These are phyloP conservation scores for Acanthamoeba royreba DNA, from an alignment of 208 protist genomes.

Conservation along the genomic window DNA sequence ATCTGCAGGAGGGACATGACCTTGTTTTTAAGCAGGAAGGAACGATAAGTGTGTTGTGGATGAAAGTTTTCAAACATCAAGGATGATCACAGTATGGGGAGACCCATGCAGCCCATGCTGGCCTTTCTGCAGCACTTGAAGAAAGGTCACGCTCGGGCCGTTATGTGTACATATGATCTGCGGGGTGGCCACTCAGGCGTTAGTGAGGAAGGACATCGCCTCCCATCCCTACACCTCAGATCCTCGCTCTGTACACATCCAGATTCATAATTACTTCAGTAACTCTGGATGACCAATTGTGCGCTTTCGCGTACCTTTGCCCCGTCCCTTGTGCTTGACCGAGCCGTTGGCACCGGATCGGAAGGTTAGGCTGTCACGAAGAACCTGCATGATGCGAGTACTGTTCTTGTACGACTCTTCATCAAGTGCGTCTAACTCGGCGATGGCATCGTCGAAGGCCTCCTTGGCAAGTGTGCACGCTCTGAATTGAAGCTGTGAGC, in stretches of 20 bases:
- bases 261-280: background rate
- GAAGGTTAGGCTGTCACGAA: conserved; percentile 98
- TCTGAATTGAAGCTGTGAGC: too few relatives aligned
- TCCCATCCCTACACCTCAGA: background rate
- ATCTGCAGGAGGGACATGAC: too few relatives aligned
- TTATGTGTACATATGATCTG: too few relatives aligned
- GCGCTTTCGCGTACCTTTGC: conserved; percentile 6
- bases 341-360: conserved; percentile 83
- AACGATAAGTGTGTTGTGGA: too few relatives aligned
- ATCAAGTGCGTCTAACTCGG: conserved; percentile 95
- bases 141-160: background rate
- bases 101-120: too few relatives aligned
- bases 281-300: background rate
- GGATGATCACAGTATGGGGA: too few relatives aligned
- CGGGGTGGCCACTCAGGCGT: too few relatives aligned
- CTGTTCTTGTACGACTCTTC: conserved; percentile 98
- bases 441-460: conserved; percentile 93
- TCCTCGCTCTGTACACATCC: background rate
- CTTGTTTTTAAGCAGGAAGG: too few relatives aligned
- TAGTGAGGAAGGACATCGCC: too few relatives aligned
- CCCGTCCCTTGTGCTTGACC: background rate
- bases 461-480: conserved; percentile 95
- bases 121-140: conserved; percentile 5
- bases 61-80: too few relatives aligned
- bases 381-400: conserved; percentile 98